phyloP scores from a whole-genome alignment of 768 basidiomycete species.

The Crepidotus variabilis region DNA sequence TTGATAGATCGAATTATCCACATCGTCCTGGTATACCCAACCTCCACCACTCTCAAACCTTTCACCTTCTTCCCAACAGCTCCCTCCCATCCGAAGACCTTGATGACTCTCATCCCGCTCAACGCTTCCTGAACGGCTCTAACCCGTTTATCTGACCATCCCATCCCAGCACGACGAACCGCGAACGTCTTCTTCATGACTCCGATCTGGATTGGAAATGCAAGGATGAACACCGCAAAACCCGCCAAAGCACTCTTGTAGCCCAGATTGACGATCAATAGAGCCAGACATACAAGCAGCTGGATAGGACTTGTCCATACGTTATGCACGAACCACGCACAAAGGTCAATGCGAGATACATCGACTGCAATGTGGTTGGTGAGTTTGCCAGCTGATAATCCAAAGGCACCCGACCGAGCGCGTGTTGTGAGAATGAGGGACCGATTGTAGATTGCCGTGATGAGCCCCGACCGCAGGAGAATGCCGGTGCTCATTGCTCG shows the following conservation, averaged over 20 bases:
- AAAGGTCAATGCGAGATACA: slow-evolving; percentile 87
- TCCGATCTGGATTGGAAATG: slow-evolving; percentile 67
- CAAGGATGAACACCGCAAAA: slow-evolving; percentile 59
- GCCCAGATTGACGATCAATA: slow-evolving; percentile 57
- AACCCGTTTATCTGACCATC: slow-evolving; percentile 86
- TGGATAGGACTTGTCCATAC: slow-evolving; percentile 76
- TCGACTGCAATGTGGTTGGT: slow-evolving; percentile 93
- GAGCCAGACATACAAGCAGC: slow-evolving; percentile 67
- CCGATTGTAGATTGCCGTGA: slow-evolving; percentile 80
- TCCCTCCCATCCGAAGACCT: slow-evolving; percentile 84
- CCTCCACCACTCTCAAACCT: slow-evolving; percentile 67
- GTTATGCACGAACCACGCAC: slow-evolving; percentile 65
- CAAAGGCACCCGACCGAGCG: slow-evolving; percentile 49
- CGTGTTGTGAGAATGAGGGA: slow-evolving; percentile 74
- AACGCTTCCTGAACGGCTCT: slow-evolving; percentile 87
- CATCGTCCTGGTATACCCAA: slow-evolving; percentile 69
- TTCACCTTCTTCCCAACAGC: slow-evolving; percentile 74
- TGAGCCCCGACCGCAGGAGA: slow-evolving; percentile 77
- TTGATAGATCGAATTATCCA: slow-evolving; percentile 62
- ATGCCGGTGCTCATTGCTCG: slow-evolving; percentile 70
- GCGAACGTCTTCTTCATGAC: slow-evolving; percentile 72
- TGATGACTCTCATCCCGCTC: slow-evolving; percentile 87
- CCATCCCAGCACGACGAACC: slow-evolving; percentile 71
- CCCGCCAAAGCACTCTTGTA: slow-evolving; percentile 48
- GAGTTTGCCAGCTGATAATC: slow-evolving; percentile 83